These are phyloP conservation scores for Metschnikowia aberdeeniae DNA, from an alignment of 805 yeast genomes.

Conservation along the genomic window DNA sequence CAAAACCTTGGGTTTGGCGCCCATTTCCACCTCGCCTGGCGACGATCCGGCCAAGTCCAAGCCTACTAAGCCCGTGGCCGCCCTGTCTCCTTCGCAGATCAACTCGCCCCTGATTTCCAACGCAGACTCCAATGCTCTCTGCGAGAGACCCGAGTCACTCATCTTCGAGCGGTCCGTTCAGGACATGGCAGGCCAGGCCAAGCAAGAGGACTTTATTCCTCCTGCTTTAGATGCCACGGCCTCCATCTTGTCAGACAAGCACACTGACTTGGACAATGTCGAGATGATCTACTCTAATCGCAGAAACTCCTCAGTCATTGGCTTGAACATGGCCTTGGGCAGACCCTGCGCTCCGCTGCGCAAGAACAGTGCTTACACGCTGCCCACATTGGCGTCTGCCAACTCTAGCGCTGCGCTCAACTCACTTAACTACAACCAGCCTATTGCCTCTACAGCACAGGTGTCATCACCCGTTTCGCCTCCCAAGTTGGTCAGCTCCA, in stretches of 20 bases:
- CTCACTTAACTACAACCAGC: conserved; percentile 8
- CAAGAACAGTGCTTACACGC: conserved; percentile 26
- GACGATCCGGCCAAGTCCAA: conserved; percentile 1
- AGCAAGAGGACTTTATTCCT: conserved; percentile 65
- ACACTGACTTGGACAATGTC: conserved; percentile 60
- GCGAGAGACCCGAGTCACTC: conserved; percentile 21
- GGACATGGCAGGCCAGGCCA: conserved; percentile 28
- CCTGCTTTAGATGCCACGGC: conserved; percentile 80
- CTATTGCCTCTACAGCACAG: conserved; percentile 9
- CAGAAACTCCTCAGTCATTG: conserved; percentile 52
- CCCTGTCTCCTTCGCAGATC: conserved; percentile 8
- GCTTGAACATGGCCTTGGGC: conserved; percentile 47
- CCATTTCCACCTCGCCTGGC: conserved; percentile 15
- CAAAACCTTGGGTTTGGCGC: conserved; percentile 9
- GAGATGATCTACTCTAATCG: conserved; percentile 62
- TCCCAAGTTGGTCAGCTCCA: conserved; percentile 33
- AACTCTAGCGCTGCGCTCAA: conserved; percentile 7
- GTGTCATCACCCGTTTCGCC: conserved; percentile 35
- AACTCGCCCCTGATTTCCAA: conserved; percentile 15
- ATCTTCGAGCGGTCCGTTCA: conserved; percentile 44
- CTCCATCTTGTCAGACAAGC: conserved; percentile 56
- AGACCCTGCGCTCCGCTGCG: conserved; percentile 38
- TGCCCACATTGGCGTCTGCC: conserved; percentile 12
- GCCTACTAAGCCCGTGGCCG: background rate
- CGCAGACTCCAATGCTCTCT: conserved; percentile 12